A percentile compares a stretch with the other conserved stretches of the same genome.
phyloP scores from a whole-genome alignment of 495 filamentous ascomycete genomes.

The Viridothelium virens region DNA sequence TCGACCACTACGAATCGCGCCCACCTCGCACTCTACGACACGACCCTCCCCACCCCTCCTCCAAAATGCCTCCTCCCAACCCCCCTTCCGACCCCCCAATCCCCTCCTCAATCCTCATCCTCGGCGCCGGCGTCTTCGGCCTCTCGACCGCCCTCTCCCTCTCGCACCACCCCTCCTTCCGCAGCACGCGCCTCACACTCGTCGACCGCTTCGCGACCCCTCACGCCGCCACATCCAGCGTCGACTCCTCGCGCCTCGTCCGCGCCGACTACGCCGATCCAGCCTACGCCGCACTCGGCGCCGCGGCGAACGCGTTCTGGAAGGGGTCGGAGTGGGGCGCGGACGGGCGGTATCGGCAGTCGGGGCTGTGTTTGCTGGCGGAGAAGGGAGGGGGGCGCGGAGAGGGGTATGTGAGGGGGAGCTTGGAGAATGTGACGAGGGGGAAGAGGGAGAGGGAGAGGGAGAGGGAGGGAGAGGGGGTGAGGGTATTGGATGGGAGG shows the following conservation, averaged over 20 bases:
- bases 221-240: conserved; percentile 28
- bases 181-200: conserved; percentile 25
- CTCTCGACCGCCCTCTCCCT: conserved; percentile 31
- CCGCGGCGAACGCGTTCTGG: conserved; percentile 63
- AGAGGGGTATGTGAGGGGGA: conserved; percentile 53
- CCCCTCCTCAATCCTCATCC: conserved; percentile 32
- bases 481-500: conserved; percentile 30
- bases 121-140: conserved; percentile 35
- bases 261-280: conserved; percentile 72
- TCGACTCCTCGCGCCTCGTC: conserved; percentile 41
- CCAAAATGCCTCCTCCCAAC: neutral
- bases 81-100: neutral
- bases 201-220: conserved; percentile 30
- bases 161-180: conserved; percentile 21
- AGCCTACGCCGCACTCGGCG: conserved; percentile 62
- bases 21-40: no score
- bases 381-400: conserved; percentile 39
- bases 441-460: no score
- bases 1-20: no score
- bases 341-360: conserved; percentile 65
- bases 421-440: conserved; percentile 66
- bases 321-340: conserved; percentile 51
- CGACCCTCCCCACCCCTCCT: neutral
- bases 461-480: conserved; percentile 35
- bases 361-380: conserved; percentile 61